These are phyloP conservation scores for Eucalyptus tenuipes DNA, from an alignment of 345 rosid species.

Conservation along the genomic window DNA sequence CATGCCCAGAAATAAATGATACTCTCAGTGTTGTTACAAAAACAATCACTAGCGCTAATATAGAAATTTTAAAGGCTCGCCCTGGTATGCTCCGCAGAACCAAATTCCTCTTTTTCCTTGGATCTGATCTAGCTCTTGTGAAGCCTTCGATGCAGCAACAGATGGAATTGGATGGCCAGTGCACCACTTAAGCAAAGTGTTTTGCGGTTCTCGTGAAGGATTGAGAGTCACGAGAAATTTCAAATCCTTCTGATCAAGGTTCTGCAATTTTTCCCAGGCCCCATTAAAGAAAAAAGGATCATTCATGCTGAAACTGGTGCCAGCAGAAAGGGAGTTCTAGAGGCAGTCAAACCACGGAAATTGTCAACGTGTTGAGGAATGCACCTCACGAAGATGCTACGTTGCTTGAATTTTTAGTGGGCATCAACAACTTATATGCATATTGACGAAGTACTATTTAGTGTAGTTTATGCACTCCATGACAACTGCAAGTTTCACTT, in stretches of 20 bases:
- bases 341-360: not conserved
- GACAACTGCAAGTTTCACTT: not conserved
- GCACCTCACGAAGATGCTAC: not conserved
- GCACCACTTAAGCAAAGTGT: constrained; percentile 62
- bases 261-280: constrained; percentile 21
- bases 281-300: not conserved
- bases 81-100: constrained; percentile 94
- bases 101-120: constrained; percentile 83
- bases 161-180: constrained; percentile 91
- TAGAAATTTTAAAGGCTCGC: constrained; percentile 5
- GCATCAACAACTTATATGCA: not conserved
- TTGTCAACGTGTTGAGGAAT: not conserved
- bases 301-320: not conserved
- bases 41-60: not conserved
- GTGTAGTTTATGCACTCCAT: not conserved
- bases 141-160: constrained; percentile 72
- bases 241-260: constrained; percentile 46
- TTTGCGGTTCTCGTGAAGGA: constrained; percentile 47
- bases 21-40: not conserved
- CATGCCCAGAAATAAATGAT: not conserved
- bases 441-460: not conserved
- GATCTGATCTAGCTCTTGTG: constrained; percentile 54
- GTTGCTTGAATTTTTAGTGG: not conserved
- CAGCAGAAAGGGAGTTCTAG: not conserved
- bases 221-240: constrained; percentile 80